A percentile compares a stretch with the other conserved stretches of the same genome.
Evolutionary conservation across 2,329 filamentous ascomycete species (phyloP).

Genomic region (Scytalidium sp.): DNA sequence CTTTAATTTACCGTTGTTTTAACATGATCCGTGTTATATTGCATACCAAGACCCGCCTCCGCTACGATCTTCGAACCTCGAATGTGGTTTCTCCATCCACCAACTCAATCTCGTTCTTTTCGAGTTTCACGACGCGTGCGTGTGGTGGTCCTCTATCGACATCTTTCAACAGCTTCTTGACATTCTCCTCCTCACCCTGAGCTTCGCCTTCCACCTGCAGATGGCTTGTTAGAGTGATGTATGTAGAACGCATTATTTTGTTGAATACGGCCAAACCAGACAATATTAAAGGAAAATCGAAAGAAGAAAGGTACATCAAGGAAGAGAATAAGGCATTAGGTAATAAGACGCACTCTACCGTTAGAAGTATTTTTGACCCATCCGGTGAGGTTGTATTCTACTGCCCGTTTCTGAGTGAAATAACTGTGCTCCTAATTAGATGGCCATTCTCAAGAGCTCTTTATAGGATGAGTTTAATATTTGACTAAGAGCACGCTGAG

Average conservation of each 20-base stretch:
- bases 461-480: no score
- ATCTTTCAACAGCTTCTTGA: constrained; percentile 71
- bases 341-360: constrained; percentile 43
- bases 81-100: constrained; percentile 70
- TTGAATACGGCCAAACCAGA: neutral
- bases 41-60: neutral
- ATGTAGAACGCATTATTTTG: neutral
- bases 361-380: constrained; percentile 60
- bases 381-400: constrained; percentile 49
- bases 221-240: constrained; percentile 1
- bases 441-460: no score
- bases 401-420: constrained; percentile 52
- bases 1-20: no score
- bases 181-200: constrained; percentile 65
- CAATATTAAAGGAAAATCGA: neutral
- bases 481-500: no score
- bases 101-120: constrained; percentile 62
- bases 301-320: neutral
- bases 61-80: constrained; percentile 34
- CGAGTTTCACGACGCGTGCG: constrained; percentile 71
- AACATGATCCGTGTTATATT: no score
- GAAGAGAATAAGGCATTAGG: neutral
- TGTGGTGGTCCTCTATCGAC: constrained; percentile 71
- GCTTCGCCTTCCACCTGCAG: constrained; percentile 82
- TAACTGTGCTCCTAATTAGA: constrained; percentile 35